Base-by-base conservation (phyloP, 73 alveolate genomes). In the Tetrahymena elliotti region DNA sequence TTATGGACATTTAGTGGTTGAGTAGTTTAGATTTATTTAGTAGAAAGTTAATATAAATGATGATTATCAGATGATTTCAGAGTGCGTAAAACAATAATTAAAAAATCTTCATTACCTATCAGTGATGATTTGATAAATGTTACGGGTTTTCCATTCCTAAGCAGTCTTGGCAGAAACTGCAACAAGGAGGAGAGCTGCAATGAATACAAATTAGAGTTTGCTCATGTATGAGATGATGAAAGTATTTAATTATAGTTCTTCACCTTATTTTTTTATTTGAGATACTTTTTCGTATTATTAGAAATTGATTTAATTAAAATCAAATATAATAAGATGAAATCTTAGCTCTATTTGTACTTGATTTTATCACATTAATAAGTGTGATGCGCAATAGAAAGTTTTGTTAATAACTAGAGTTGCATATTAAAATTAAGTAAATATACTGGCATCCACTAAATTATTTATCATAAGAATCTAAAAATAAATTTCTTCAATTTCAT, bases 51-150 rank as follows among this genome's bases (percentile, higher is more conserved):
- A 35, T 31, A 33, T 20, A 18, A 35, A 37, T 38, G 22, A 84
- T 1, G 39, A 24, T 37, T 18, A 33, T 18, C 18, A 84, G 53
- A 27, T 39, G 34, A 39, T 37, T 38, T 11, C 13, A 33, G 83
- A 5, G 22, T 31, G 83, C 15, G 83, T 10, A 84, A 27, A 47
- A 47, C 1, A 15, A 11, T 18, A 36, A 84, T 18, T 18, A 37
- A 31, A 39, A 27, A 39, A 36, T 24, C 94, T 41, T n/a, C 97
- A 96, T 94, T 97, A 98, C 52, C 99, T 95, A 93, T 99, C 99
- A 31, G 99, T 98, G 93, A 99, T 93, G 94, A 99, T 94, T 96
- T 99, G 98, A 94, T 99, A 99, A 92, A 99, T 96, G 38, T 98
- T 96, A 82, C 99, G 96, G 1, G 97, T 35, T 93, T 98, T 97